Base-by-base conservation (phyloP, 208 protist species). In the Acanthamoeba royreba region DNA sequence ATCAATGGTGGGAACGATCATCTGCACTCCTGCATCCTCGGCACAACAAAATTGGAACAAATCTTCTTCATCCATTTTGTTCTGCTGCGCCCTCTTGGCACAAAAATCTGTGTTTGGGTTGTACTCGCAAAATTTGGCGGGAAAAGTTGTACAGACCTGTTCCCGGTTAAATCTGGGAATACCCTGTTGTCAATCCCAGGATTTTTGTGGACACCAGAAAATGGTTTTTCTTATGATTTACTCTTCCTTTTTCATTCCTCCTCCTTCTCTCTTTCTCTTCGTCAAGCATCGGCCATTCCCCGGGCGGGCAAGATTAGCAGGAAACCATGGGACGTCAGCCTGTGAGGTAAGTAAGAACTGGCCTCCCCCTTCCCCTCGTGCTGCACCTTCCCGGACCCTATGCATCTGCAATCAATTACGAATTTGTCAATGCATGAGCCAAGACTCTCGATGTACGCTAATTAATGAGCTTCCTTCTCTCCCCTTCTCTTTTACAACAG, bases 231-330 rank as follows among this genome's bases (percentile, higher is more conserved):
- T 77, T 77, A 38, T 42, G n/a, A n/a, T n/a, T n/a, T n/a, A n/a
- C 43, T 85, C 53, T 85, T 8, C 28, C 35, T 11, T 9, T 47
- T 53, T 38, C 4, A 38, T 53, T 85, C n/a, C 33, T 85, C 74
- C 74, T 53, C 74, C 74, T 53, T 85, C 74, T 85, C 42, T 85
- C 74, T 85, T 85, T 85, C 74, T 85, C 74, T 19, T 28, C 74
- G 28, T 13, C 74, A 85, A 85, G 74, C 28, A 85, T 85, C 74
- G 74, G 74, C 74, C 69, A 85, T 85, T 45, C 43, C 74, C 55
- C 74, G 31, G 28, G 19, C 22, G 74, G 43, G 74, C 47, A 81
- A 33, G 74, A 85, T n/a, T n/a, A n/a, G 74, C 47, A 81, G 40
- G 74, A 85, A 85, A 85, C 74, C 38, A 85, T 85, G 74, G 74